Base-by-base conservation (phyloP, 139 green algal species). In the Coccomyxa sp. region DNA sequence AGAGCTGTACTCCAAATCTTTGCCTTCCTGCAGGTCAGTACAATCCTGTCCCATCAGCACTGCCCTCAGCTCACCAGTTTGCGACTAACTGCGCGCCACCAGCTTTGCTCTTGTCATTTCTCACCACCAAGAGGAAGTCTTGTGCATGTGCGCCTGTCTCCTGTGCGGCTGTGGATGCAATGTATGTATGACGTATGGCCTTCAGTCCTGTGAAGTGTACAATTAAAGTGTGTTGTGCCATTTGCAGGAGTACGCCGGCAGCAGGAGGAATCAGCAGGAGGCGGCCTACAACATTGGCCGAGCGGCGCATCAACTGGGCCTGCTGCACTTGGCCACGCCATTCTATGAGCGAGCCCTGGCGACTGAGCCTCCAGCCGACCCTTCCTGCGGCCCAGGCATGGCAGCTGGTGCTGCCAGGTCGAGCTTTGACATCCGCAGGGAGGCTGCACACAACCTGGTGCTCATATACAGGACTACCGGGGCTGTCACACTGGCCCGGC, bases 361-460 rank as follows among this genome's bases (percentile, higher is more conserved):
- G 58, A 28, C 28, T 11, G 59, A 45, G 18, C 78, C 78, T 18
- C 58, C 58, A 23, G 23, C 78, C 51, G 27, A 74, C 17, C 51
- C 13, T 14, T 25, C 51, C 27, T 32, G 51, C 21, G 58, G 15
- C 58, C 31, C 63, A 75, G 28, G 21, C 71, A 16, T 21, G 51
- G 28, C 45, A 21, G 57, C 45, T n/a, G 21, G 13, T 28, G 14
- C 27, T 21, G 21, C 16, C 27, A 66, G 59, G 79, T 60, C 4
- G 32, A 58, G 10, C 25, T 25, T 17, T 30, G 88, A 90, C 51
- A 27, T 97, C 76, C 81, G 82, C 45, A 82, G 90, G 0, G 95
- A 98, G 82, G 87, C 89, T 16, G 95, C 95, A 0, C 90, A 95
- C 86, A 98, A 98, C 83, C 82, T 98, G 76, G 89, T 86, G 0